These are phyloP conservation scores for Malus orientalis DNA, from an alignment of 306 rosid genomes.

Conservation along the genomic window DNA sequence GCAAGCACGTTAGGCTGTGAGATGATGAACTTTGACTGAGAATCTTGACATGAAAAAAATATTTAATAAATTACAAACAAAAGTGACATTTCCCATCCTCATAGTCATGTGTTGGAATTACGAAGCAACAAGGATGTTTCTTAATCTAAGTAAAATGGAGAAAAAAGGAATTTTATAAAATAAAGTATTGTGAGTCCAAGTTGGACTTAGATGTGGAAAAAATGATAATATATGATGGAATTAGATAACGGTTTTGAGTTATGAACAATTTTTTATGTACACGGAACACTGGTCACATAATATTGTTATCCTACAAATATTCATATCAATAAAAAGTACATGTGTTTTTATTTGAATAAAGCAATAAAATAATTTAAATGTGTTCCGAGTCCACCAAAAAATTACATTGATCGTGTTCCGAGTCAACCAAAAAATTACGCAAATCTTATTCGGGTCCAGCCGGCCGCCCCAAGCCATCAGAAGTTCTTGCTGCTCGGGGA, in stretches of 20 bases:
- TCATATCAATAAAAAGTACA: too few relatives aligned
- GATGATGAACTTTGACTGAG: not conserved
- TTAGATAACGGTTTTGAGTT: not conserved
- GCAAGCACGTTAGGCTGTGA: not conserved
- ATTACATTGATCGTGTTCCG: too few relatives aligned
- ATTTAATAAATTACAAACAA: not conserved
- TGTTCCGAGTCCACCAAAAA: not conserved
- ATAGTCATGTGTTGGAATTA: not conserved
- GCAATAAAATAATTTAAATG: too few relatives aligned
- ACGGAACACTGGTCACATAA: not conserved
- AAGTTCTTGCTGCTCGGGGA: not conserved
- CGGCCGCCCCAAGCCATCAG: constrained; percentile 6
- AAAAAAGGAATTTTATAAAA: not conserved
- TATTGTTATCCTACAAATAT: too few relatives aligned
- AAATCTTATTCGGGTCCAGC: not conserved
- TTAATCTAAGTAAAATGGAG: not conserved
- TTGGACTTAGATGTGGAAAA: constrained; percentile 2
- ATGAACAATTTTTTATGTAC: too few relatives aligned
- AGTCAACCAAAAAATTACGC: not conserved
- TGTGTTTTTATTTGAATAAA: too few relatives aligned
- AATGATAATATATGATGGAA: not conserved
- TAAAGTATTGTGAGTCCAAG: constrained; percentile 5
- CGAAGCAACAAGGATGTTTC: constrained; percentile 16
- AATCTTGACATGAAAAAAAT: not conserved
- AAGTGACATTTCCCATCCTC: constrained; percentile 1